These are phyloP conservation scores for Crataegus laevigata DNA, from an alignment of 306 rosid species.

Conservation along the genomic window DNA sequence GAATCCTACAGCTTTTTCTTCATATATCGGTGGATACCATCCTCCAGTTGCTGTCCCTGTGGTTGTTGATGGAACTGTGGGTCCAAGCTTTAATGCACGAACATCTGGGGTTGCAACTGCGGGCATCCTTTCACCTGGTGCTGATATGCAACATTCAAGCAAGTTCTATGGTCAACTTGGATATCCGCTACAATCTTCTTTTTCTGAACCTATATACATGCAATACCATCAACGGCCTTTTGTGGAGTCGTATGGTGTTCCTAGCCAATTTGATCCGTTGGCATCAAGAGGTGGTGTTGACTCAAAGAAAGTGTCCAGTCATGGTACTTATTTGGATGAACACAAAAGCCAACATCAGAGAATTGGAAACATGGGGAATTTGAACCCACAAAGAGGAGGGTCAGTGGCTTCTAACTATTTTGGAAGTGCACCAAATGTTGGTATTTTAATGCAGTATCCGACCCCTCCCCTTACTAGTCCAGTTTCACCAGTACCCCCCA, in stretches of 20 bases:
- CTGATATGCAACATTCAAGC: constrained; percentile 32
- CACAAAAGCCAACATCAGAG: constrained; percentile 23
- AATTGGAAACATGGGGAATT: constrained; percentile 26
- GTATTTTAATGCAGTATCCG: constrained; percentile 32
- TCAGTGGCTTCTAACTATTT: constrained; percentile 29
- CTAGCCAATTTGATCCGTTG: constrained; percentile 31
- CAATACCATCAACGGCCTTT: constrained; percentile 36
- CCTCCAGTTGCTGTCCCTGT: constrained; percentile 37
- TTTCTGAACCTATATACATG: constrained; percentile 35
- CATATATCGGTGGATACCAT: constrained; percentile 44
- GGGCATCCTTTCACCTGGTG: constrained; percentile 25
- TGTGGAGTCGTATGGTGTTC: constrained; percentile 31
- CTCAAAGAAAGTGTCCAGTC: constrained; percentile 22
- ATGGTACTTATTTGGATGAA: constrained; percentile 25
- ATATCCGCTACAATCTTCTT: constrained; percentile 40
- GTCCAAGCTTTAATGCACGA: constrained; percentile 35
- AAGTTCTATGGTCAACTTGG: constrained; percentile 48
- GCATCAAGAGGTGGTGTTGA: constrained; percentile 25
- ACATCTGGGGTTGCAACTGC: constrained; percentile 30
- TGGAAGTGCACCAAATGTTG: constrained; percentile 40
- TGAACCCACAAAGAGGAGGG: constrained; percentile 44
- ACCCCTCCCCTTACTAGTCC: constrained; percentile 40
- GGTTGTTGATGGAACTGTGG: constrained; percentile 34
- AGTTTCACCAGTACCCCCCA: constrained; percentile 34
- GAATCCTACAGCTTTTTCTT: constrained; percentile 26